phyloP scores from a whole-genome alignment of 2,329 filamentous ascomycete species.

The Alternaria sp. region DNA sequence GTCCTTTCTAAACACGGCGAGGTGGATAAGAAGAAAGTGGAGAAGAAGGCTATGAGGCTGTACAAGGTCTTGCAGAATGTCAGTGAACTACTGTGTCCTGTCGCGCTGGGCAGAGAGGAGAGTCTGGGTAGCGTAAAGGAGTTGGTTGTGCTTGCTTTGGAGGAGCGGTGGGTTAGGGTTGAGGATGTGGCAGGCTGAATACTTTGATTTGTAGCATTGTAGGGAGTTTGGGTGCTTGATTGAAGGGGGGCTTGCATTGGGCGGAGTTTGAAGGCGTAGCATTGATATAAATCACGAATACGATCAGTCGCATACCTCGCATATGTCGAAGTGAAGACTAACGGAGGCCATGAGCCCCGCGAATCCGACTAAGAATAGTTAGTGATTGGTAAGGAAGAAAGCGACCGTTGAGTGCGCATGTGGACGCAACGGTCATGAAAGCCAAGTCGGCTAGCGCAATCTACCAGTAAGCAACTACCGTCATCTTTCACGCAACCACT shows the following conservation, averaged over 20 bases:
- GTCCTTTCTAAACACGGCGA: conserved; percentile 1
- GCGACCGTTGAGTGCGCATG: neutral
- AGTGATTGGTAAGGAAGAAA: neutral
- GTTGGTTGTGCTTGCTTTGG: conserved; percentile 42
- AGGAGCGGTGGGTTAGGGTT: conserved; percentile 43
- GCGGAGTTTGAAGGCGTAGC: neutral
- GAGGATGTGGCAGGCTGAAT: conserved; percentile 37
- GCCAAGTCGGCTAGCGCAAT: neutral
- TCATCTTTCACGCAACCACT: neutral
- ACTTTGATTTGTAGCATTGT: neutral
- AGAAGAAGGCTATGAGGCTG: conserved; percentile 46
- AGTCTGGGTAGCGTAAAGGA: conserved; percentile 40
- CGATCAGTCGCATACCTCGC: neutral
- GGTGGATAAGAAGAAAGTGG: conserved; percentile 26
- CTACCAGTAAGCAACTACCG: neutral
- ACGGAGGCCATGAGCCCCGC: neutral
- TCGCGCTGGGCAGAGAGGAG: conserved; percentile 32
- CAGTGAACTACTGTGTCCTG: conserved; percentile 49
- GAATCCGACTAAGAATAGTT: neutral
- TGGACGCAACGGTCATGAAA: neutral
- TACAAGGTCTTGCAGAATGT: conserved; percentile 47
- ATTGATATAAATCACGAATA: neutral
- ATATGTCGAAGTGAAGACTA: neutral
- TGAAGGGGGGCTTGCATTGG: neutral
- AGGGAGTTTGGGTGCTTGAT: neutral